Evolutionary conservation across 768 basidiomycete genomes (phyloP), one percentile per base, ranked within the genome.

Genomic region (Tricholoma bakamatsutake): DNA sequence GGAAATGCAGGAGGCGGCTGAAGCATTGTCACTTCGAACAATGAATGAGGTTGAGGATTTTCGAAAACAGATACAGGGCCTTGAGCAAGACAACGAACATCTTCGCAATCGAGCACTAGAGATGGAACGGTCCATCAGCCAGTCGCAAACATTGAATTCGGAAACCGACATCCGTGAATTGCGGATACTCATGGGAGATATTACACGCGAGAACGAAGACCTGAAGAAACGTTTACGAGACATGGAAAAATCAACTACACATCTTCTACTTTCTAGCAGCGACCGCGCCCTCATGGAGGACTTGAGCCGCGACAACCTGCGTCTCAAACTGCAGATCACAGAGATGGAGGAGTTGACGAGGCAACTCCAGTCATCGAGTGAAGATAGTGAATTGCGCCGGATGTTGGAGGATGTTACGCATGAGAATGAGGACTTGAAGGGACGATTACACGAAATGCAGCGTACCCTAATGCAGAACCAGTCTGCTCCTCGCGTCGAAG

Each of bases 141-240:
- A 64, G 60, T 55, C 69, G 12, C 57, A 65, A 8, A 48, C 55
- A 15, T 51, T 59, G 24, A 47, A 54, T 17, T 62, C 60, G 24
- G 52, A 59, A 31, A 60, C 67, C 1, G 72, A 67, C 54, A 64
- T 66, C 39, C 63, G 67, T 24, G 72, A 76, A 54, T 52, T 74
- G 57, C 67, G 68, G 51, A 66, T 77, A 13, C 56, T 76, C 33
- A 65, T 77, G 57, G 60, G 61, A 17, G 73, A 76, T 51, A 67
- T 74, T 18, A 76, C 76, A 9, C 65, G 66, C 51, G 74, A 77
- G 63, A 77, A 77, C 51, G 72, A 77, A 52, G 52, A 35, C 2
- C 63, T 76, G 40, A 76, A 75, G 57, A 55, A 55, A 3, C 64
- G 71, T 31, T 57, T 72, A 21, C 66, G 76, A 43, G 62, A 72